Percentiles rank a stretch among this genome's conserved stretches.
Evolutionary conservation across 352 stramenopile genomes (phyloP).

Genomic region (Chloridella minuta): DNA sequence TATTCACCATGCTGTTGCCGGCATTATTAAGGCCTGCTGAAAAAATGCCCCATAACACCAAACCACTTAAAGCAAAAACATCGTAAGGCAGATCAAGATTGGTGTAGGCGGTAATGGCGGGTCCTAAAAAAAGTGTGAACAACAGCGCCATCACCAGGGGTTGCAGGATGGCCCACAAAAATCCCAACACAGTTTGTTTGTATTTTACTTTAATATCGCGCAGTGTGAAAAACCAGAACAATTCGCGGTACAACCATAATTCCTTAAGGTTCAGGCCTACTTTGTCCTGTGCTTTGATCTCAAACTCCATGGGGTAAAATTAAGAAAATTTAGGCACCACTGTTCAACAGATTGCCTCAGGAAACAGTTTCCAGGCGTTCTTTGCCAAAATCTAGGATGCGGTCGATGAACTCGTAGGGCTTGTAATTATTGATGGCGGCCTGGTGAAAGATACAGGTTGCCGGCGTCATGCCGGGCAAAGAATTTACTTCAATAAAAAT

Average conservation of each 20-base stretch:
- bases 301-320: not conserved
- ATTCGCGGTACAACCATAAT: not conserved
- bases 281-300: not conserved
- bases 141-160: not conserved
- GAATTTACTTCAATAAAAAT: not conserved
- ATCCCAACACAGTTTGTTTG: not conserved
- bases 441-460: not conserved
- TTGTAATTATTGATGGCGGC: not conserved
- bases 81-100: not conserved
- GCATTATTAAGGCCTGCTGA: not conserved
- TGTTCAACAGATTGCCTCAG: not conserved
- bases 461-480: not conserved
- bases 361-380: not conserved
- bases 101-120: not conserved
- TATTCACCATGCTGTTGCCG: not conserved
- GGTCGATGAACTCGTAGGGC: not conserved
- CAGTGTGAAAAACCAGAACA: not conserved
- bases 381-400: not conserved
- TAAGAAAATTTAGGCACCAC: not conserved
- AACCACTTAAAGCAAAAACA: conserved; percentile 1
- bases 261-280: not conserved
- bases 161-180: not conserved
- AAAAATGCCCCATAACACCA: not conserved
- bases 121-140: not conserved
- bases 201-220: not conserved